phyloP scores from a whole-genome alignment of 768 basidiomycete species.

The Tylopilus rubrobrunneus region DNA sequence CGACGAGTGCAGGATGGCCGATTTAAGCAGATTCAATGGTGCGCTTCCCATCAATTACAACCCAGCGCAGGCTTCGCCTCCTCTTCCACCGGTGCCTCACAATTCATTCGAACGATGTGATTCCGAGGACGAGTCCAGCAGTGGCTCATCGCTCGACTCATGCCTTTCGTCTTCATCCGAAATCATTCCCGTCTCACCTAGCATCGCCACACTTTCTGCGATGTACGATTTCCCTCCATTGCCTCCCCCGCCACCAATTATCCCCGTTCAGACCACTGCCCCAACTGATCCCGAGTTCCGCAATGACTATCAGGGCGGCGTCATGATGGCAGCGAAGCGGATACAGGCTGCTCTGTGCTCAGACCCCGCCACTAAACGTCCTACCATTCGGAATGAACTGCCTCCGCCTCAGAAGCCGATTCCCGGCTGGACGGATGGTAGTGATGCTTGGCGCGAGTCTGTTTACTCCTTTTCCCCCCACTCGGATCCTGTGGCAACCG shows the following conservation, averaged over 20 bases:
- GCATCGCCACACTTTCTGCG: slow-evolving; percentile 38
- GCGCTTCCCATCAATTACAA: slow-evolving; percentile 45
- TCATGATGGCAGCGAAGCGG: slow-evolving; percentile 67
- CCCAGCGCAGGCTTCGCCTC: slow-evolving; percentile 41
- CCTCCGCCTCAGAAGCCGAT: slow-evolving; percentile 41
- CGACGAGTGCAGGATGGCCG: slow-evolving; percentile 64
- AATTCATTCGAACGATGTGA: slow-evolving; percentile 35
- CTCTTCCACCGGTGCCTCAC: slow-evolving; percentile 38
- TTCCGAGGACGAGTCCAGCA: slow-evolving; percentile 40
- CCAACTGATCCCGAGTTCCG: slow-evolving; percentile 28
- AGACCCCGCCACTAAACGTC: slow-evolving; percentile 37
- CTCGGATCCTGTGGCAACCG: slow-evolving; percentile 32
- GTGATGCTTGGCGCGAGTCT: slow-evolving; percentile 61
- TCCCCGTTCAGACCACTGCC: slow-evolving; percentile 19
- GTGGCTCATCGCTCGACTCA: slow-evolving; percentile 38
- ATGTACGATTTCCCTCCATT: slow-evolving; percentile 48
- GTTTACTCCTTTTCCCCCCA: slow-evolving; percentile 53
- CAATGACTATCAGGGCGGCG: slow-evolving; percentile 50
- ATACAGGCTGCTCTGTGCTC: slow-evolving; percentile 46
- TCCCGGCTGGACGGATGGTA: slow-evolving; percentile 69
- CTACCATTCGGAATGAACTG: slow-evolving; percentile 24
- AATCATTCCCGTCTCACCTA: slow-evolving; percentile 19
- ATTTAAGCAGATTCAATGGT: slow-evolving; percentile 43
- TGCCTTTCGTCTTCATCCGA: slow-evolving; percentile 26
- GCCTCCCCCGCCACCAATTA: slow-evolving; percentile 48